Evolutionary conservation across 2,329 filamentous ascomycete species (phyloP), one percentile per base, ranked within the genome.

Genomic region (Polychaeton citri): DNA sequence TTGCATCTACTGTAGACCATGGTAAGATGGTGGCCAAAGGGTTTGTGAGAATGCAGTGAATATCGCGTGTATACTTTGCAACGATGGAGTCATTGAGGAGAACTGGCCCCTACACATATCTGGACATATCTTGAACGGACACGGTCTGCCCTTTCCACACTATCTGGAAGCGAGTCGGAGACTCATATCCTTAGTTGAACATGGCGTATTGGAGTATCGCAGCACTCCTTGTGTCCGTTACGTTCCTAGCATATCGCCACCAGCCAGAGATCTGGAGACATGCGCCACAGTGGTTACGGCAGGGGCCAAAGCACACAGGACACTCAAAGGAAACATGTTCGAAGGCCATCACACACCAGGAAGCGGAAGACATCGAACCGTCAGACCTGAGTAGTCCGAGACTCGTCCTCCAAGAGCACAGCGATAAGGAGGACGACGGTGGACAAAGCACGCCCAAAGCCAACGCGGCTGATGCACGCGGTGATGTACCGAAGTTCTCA

Each of bases 171-270:
- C n/a, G n/a, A n/a, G n/a, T n/a, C n/a, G n/a, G n/a, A n/a, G n/a
- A n/a, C n/a, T n/a, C n/a, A n/a, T n/a, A n/a, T n/a, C n/a, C n/a
- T n/a, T n/a, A 18, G 19, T 17, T 17, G 32, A 42, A 36, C 6
- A 66, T 66, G 64, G 63, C 59, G 41, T 61, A 59, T 51, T 46
- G 61, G 41, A 58, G 57, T 21, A 48, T 61, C 19, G 58, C 52
- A 20, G 49, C 55, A 19, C 40, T 68, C 17, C 38, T 64, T 35
- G 50, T 58, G 19, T 58, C 63, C 6, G 44, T 58, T 24, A 55
- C 52, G 28, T 62, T 59, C 40, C 41, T 66, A 16, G 48, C 61
- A 18, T 64, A 61, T 44, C 53, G 51, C 17, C 53, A 61, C 38
- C 57, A 58, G 19, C 54, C 54, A 31, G 50, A 52, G 36, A 51